Base-by-base conservation (phyloP, 2,329 filamentous ascomycete species). In the Claviceps sorghi region DNA sequence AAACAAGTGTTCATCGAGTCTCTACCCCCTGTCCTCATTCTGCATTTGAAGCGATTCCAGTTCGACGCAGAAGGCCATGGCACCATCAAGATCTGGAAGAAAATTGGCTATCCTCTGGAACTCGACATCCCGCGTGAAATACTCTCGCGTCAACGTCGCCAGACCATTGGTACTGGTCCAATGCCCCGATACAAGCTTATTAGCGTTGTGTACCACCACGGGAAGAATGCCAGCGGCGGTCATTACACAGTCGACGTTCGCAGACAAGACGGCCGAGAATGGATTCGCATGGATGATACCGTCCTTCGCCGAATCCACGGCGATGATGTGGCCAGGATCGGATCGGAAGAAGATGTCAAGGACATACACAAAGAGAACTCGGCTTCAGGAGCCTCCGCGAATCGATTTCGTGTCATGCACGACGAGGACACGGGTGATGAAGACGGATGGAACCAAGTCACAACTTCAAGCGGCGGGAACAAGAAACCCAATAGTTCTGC, bases 241-340 rank as follows among this genome's bases (percentile, higher is more conserved):
- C 93, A 98, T 67, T 98, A 98, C 68, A 98, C 93, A 1, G 91
- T 94, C n/a, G 93, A 98, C 66, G 85, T 96, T 42, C 82, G 90
- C 53, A 84, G 93, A 50, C 91, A 97, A 67, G 93, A 98, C 64
- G 88, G 85, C n/a, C 80, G 80, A 22, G 90, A 96, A 67, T 98
- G 93, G 93, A 86, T 98, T 53, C 86, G 91, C 52, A 80, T 98
- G 58, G 93, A 98, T 61, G 93, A 98, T 65, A 98, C 93, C 0
- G 72, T 88, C 54, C 89, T 98, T 57, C 82, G 86, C 55, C 84
- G 89, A 42, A 82, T 98, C 38, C 80, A 85, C 52, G 84, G 83
- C 56, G 87, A 95, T 62, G 91, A 97, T 57, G 90, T 97, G 21
- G 90, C 88, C 2, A 86, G 90, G 67, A 86, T 79, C 22, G 89